Conservation (phyloP, 2,329 filamentous ascomycete genomes). For the Fusarium avenaceum region DNA sequence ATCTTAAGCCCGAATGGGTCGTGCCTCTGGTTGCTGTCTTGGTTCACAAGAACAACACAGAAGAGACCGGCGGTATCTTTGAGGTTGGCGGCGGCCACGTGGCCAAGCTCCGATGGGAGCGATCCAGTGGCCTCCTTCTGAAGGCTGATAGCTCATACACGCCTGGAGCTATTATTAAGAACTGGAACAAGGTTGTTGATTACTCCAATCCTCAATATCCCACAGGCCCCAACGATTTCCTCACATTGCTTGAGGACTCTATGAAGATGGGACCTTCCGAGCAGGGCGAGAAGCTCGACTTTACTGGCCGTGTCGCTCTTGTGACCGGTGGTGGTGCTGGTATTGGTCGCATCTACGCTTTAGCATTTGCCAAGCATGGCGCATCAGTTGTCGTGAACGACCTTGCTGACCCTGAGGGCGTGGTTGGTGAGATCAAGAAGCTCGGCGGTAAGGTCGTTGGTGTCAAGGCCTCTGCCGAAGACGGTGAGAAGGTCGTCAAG, state of each 20-base stretch:
- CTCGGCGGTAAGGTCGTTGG: constrained; percentile 89
- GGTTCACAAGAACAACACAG: constrained; percentile 85
- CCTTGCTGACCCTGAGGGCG: constrained; percentile 88
- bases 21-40: constrained; percentile 92
- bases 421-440: constrained; percentile 93
- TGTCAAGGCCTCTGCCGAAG: constrained; percentile 93
- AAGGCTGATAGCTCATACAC: constrained; percentile 92
- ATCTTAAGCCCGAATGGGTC: constrained; percentile 92
- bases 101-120: constrained; percentile 95
- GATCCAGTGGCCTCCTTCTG: constrained; percentile 87
- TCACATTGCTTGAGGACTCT: constrained; percentile 86
- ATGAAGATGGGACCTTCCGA: constrained; percentile 81
- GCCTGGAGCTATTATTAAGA: constrained; percentile 86
- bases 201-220: constrained; percentile 87
- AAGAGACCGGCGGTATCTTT: constrained; percentile 90
- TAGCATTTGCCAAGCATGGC: constrained; percentile 87
- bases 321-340: constrained; percentile 91
- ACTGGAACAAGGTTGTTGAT: constrained; percentile 90
- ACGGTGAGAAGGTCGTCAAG: constrained; percentile 92
- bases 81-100: constrained; percentile 94
- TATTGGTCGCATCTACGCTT: constrained; percentile 90
- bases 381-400: constrained; percentile 95
- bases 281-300: constrained; percentile 80
- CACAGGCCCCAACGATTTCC: constrained; percentile 86
- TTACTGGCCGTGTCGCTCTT: constrained; percentile 86